Base-by-base conservation (phyloP, 768 basidiomycete genomes). In the Mrakia frigida region DNA sequence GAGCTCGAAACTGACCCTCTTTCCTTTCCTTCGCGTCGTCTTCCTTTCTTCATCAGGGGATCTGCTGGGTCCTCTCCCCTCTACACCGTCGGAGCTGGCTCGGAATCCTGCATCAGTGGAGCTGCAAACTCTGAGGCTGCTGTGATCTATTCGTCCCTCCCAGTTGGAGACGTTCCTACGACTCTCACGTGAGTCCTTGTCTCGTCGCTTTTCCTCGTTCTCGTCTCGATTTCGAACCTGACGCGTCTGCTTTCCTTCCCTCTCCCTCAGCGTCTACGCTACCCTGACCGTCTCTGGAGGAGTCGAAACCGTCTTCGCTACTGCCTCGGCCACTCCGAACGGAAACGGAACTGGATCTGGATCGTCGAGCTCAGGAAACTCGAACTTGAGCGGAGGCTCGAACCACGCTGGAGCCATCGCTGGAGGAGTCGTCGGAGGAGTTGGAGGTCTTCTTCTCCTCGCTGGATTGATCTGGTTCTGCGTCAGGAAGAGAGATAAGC, bases 351-450 rank as follows among this genome's bases (percentile, higher is more conserved):
- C 33, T 37, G 35, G 13, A 39, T 56, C 68, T 31, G 41, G 46
- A 39, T 52, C 43, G 50, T 50, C 25, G 25, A 56, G 61, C 35
- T 37, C 41, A n/a, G 28, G 37, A 46, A 59, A 59, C 41, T 35
- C 56, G 14, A 60, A 31, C n/a, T 65, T 43, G 59, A 3, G 31
- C 28, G 6, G 46, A 69, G 60, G 52, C 35, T 65, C 43, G 25
- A 43, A 33, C 80, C 79, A 81, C 68, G 74, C 75, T 53, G 81
- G 81, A 37, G 81, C 81, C 0, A 82, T 83, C 61, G 82, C 80
- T 37, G 82, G 82, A 37, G 82, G 81, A 56, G 82, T 82, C n/a
- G 78, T 83, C 7, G 82, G 82, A 16, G 82, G 82, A 46, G 72
- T 83, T 6, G 81, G 75, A 11, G 82, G 78, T 65, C 74, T 81